Conservation (phyloP, 352 stramenopile species). For the Phytopythium sindhum region DNA sequence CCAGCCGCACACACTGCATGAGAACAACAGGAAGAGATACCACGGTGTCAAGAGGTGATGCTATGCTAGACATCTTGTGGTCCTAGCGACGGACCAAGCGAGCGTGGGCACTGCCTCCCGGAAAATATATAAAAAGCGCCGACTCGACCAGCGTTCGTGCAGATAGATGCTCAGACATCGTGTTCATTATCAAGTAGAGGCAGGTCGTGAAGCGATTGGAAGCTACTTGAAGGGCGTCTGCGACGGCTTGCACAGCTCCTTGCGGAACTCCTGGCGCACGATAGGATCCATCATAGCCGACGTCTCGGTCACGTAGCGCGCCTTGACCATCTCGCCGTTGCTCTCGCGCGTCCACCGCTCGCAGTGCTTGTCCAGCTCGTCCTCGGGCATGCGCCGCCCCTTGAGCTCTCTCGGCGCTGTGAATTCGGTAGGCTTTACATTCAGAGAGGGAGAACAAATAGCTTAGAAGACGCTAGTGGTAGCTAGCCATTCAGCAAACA, state of each 20-base stretch:
- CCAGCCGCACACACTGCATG: background rate
- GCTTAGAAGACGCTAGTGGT: background rate
- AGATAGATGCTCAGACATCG: background rate
- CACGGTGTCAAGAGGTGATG: background rate
- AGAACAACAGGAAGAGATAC: background rate
- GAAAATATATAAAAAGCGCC: constrained; percentile 2
- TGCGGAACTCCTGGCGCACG: constrained; percentile 53
- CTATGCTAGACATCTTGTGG: background rate
- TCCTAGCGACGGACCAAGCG: background rate
- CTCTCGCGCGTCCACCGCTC: constrained; percentile 64
- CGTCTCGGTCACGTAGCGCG: constrained; percentile 60
- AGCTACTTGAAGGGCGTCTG: constrained; percentile 49
- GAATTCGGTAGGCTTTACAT: constrained; percentile 45
- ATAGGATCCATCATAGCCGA: constrained; percentile 37
- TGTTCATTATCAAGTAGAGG: background rate
- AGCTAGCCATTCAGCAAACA: background rate
- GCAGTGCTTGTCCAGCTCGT: constrained; percentile 54
- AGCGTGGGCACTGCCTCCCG: background rate
- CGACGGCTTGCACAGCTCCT: constrained; percentile 52
- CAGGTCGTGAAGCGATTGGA: background rate
- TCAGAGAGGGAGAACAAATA: background rate
- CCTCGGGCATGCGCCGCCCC: constrained; percentile 30
- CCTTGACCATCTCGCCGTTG: constrained; percentile 35
- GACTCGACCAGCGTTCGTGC: background rate
- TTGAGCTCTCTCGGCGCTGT: constrained; percentile 61